Evolutionary conservation across 2,329 filamentous ascomycete genomes (phyloP).

Genomic region (Magnaporthiopsis poae): DNA sequence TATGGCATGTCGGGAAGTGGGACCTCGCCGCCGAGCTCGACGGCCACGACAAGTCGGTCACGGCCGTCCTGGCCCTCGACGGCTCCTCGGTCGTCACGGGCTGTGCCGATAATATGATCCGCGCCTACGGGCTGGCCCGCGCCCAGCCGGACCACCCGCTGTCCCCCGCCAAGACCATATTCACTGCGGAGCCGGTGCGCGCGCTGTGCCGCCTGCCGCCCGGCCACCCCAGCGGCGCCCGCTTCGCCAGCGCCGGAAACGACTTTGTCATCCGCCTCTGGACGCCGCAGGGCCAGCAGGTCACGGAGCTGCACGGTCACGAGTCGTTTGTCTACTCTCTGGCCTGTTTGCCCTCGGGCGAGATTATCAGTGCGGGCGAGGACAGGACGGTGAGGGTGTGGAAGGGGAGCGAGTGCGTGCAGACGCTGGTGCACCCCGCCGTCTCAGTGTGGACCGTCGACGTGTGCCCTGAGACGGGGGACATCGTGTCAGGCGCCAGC

Average conservation of each 20-base stretch:
- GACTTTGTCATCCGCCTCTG: slow-evolving; percentile 82
- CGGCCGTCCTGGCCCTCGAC: slow-evolving; percentile 82
- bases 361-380: slow-evolving; percentile 83
- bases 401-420: slow-evolving; percentile 71
- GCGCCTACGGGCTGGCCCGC: slow-evolving; percentile 62
- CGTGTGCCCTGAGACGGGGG: slow-evolving; percentile 70
- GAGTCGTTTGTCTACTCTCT: slow-evolving; percentile 92
- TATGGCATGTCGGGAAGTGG: slow-evolving; percentile 84
- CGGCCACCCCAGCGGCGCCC: slow-evolving; percentile 68
- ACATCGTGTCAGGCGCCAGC: slow-evolving; percentile 88
- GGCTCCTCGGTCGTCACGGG: slow-evolving; percentile 76
- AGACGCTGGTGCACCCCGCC: slow-evolving; percentile 93
- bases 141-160: slow-evolving; percentile 45
- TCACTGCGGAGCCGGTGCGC: slow-evolving; percentile 73
- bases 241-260: slow-evolving; percentile 92
- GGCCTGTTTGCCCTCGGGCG: slow-evolving; percentile 65
- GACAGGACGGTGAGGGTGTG: slow-evolving; percentile 89
- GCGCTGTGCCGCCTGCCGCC: slow-evolving; percentile 74
- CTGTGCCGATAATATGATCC: slow-evolving; percentile 81
- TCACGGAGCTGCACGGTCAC: slow-evolving; percentile 74
- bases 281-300: slow-evolving; percentile 66
- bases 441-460: slow-evolving; percentile 93
- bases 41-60: slow-evolving; percentile 71
- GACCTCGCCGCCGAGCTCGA: slow-evolving; percentile 61
- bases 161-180: slow-evolving; percentile 43